Conservation (phyloP, 108 stramenopile species). For the Fragilaria radians region DNA sequence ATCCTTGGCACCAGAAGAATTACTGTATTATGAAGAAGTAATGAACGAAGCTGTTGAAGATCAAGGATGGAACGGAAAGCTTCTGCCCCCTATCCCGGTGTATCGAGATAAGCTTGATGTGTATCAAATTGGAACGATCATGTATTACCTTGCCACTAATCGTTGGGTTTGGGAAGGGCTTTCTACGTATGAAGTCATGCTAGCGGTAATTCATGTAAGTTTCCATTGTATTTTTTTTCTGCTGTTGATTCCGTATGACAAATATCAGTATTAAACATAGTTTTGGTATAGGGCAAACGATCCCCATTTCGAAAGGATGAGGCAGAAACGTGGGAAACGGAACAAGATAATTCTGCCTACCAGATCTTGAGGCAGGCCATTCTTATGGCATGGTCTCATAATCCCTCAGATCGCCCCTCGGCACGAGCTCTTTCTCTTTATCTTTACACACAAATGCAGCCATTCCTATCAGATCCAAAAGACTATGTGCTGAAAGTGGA, state of each 20-base stretch:
- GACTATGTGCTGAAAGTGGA: no score
- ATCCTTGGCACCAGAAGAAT: no score
- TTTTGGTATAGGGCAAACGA: slow-evolving; percentile 27
- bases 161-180: slow-evolving; percentile 1
- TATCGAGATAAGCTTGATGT: slow-evolving; percentile 52
- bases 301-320: slow-evolving; percentile 41
- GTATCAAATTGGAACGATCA: slow-evolving; percentile 58
- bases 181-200: background rate
- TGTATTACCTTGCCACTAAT: slow-evolving; percentile 43
- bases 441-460: no score
- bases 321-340: slow-evolving; percentile 9
- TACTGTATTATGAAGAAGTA: no score
- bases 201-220: no score
- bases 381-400: slow-evolving; percentile 38
- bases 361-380: slow-evolving; percentile 44
- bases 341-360: slow-evolving; percentile 38
- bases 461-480: no score
- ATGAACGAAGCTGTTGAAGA: no score
- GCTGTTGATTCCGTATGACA: no score
- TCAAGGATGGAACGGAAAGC: no score
- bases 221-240: no score
- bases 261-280: no score
- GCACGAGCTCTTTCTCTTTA: slow-evolving; percentile 44
- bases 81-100: no score
- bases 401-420: slow-evolving; percentile 32